Evolutionary conservation across 768 basidiomycete genomes (phyloP), one percentile per base, ranked within the genome.

Genomic region (Trametes cinnabarina): DNA sequence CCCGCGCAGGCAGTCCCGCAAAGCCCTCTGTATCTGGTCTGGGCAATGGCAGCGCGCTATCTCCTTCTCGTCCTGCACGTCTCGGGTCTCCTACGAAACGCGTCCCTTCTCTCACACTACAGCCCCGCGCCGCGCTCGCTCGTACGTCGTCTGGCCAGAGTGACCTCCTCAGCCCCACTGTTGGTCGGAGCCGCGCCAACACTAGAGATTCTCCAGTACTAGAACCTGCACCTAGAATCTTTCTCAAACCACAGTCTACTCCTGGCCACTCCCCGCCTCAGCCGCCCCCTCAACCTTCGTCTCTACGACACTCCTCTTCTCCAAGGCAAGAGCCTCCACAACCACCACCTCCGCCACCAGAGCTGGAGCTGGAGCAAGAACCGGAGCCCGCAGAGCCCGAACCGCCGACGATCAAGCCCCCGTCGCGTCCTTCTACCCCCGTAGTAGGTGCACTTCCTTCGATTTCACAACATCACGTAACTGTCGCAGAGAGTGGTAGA

Each of bases 1-100:
- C 87, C 9, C 84, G 89, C 19, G 82, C 89, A 7, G 70, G 73
- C 4, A 91, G 88, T 68, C 90, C 89, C 19, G 76, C 73, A 23
- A 86, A 86, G 66, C 72, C 79, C 15, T 66, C 71, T 7, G 60
- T n/a, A 4, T 44, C 56, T 14, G 56, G 28, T n/a, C 49, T 48
- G 3, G 51, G 56, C 3, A 60, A 59, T 58, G 53, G 66, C 67
- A 46, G 61, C 63, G 55, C 62, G 64, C 32, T 63, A 68, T 40
- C 74, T 66, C 53, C 69, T 70, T n/a, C 63, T 69, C 37, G 69
- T 71, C 71, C 71, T 12, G 63, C 46, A 23, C 62, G 63, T 37
- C 58, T 62, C 7, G 66, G 62, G 4, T 87, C 88, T 6, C 87
- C 89, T 3, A 79, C 75, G 12, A 90, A 87, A 68, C 82, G 82